phyloP scores from a whole-genome alignment of 108 stramenopile genomes.

The Skeletonema grethae region DNA sequence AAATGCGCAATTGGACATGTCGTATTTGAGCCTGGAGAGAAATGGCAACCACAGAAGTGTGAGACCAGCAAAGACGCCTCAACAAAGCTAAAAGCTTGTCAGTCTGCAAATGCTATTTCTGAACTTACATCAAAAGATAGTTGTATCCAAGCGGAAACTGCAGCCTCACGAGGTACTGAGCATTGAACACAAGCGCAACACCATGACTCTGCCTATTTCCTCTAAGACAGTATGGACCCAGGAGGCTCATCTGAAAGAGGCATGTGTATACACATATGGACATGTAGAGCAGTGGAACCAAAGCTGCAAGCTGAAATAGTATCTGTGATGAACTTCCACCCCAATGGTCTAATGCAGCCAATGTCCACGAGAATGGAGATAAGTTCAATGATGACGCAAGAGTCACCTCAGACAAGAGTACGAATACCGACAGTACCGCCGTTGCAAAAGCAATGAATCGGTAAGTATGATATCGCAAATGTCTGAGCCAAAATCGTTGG shows the following conservation, averaged over 20 bases:
- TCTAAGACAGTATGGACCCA: conserved; percentile 56
- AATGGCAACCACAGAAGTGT: neutral
- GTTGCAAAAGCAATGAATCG: conserved; percentile 49
- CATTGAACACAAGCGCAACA: conserved; percentile 77
- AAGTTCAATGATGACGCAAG: conserved; percentile 46
- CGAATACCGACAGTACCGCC: conserved; percentile 50
- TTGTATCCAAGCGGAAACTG: conserved; percentile 77
- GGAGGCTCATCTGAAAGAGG: conserved; percentile 56
- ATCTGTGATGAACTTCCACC: conserved; percentile 16
- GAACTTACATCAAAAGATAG: conserved; percentile 58
- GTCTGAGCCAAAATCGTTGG: conserved; percentile 43
- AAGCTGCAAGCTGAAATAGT: conserved; percentile 51
- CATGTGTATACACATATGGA: conserved; percentile 54
- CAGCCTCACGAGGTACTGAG: conserved; percentile 74
- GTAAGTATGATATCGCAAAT: conserved; percentile 49
- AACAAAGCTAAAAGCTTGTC: too few species aligned
- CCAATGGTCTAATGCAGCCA: conserved; percentile 32
- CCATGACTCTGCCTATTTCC: conserved; percentile 52
- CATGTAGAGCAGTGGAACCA: conserved; percentile 67
- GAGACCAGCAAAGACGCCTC: neutral
- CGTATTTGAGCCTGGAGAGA: conserved; percentile 56
- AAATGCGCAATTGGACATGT: conserved; percentile 51
- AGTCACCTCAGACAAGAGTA: conserved; percentile 72
- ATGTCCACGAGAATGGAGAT: conserved; percentile 57
- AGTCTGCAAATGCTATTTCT: too few species aligned